Evolutionary conservation across 768 basidiomycete genomes (phyloP).

Genomic region (Gyrodon lividus): DNA sequence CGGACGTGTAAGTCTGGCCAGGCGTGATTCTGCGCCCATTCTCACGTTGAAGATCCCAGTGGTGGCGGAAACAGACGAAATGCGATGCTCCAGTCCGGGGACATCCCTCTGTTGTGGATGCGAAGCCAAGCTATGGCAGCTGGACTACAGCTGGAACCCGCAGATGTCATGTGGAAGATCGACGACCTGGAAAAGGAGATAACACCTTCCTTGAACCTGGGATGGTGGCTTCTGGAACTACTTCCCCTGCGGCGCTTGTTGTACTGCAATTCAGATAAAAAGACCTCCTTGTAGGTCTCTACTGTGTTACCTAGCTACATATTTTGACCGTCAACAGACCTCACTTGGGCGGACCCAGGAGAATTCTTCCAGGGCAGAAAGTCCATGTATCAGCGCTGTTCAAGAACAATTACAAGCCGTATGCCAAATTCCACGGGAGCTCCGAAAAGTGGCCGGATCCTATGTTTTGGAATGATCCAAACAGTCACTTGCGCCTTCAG

Average conservation of each 20-base stretch:
- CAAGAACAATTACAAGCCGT: conserved; percentile 30
- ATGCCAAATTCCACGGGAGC: conserved; percentile 21
- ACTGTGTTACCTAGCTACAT: not conserved
- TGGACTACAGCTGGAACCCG: conserved; percentile 21
- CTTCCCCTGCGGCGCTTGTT: conserved; percentile 25
- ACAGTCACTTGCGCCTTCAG: conserved; percentile 19
- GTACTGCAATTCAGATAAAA: conserved; percentile 27
- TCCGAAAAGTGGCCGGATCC: conserved; percentile 26
- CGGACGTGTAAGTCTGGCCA: conserved; percentile 35
- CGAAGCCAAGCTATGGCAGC: conserved; percentile 28
- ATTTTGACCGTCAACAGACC: conserved; percentile 21
- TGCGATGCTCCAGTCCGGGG: conserved; percentile 26
- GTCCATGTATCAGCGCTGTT: conserved; percentile 32
- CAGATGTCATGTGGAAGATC: conserved; percentile 28
- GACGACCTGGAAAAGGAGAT: conserved; percentile 25
- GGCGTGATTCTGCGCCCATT: not conserved
- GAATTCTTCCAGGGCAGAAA: conserved; percentile 29
- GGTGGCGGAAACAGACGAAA: conserved; percentile 31
- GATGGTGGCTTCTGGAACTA: conserved; percentile 27
- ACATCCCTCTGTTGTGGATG: conserved; percentile 33
- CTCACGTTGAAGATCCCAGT: conserved; percentile 11
- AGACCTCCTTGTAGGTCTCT: conserved; percentile 18
- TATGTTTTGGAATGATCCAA: conserved; percentile 31
- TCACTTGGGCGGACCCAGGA: conserved; percentile 25
- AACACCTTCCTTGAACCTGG: conserved; percentile 11